These are phyloP conservation scores for Vitis rupestris DNA, from an alignment of 164 flowering plant genomes.

Conservation along the genomic window DNA sequence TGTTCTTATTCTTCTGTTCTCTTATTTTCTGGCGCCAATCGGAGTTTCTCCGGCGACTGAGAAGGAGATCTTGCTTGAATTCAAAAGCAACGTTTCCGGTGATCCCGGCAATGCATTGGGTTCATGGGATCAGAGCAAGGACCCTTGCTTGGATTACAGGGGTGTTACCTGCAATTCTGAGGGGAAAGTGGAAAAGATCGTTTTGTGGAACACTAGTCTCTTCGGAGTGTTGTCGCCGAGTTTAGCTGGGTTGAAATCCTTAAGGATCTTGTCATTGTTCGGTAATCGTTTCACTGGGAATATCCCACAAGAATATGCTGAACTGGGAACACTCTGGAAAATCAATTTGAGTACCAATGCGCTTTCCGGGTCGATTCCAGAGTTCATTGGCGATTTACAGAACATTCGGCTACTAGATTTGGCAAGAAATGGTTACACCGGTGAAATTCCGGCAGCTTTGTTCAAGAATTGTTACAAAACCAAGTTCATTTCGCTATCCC, in stretches of 20 bases:
- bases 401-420: slow-evolving; percentile 80
- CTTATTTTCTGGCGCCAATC: slow-evolving; percentile 21
- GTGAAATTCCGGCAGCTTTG: slow-evolving; percentile 62
- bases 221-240: slow-evolving; percentile 71
- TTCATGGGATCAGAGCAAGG: slow-evolving; percentile 55
- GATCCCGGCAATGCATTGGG: slow-evolving; percentile 66
- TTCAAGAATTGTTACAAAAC: slow-evolving; percentile 66
- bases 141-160: slow-evolving; percentile 54
- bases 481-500: slow-evolving; percentile 71
- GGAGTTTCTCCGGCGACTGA: slow-evolving; percentile 42
- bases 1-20: slow-evolving; percentile 24
- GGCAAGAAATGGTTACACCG: slow-evolving; percentile 68
- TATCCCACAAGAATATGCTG: slow-evolving; percentile 62
- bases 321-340: slow-evolving; percentile 67
- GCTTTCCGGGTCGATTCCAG: slow-evolving; percentile 78
- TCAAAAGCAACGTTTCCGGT: slow-evolving; percentile 58
- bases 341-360: slow-evolving; percentile 87
- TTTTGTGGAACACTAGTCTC: slow-evolving; percentile 76
- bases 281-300: slow-evolving; percentile 77
- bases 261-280: slow-evolving; percentile 66
- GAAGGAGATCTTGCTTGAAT: slow-evolving; percentile 77
- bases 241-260: slow-evolving; percentile 57
- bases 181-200: slow-evolving; percentile 68
- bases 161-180: slow-evolving; percentile 71
- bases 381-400: slow-evolving; percentile 66